Conservation (phyloP, 306 rosid genomes). For the Cicer judaicum region DNA sequence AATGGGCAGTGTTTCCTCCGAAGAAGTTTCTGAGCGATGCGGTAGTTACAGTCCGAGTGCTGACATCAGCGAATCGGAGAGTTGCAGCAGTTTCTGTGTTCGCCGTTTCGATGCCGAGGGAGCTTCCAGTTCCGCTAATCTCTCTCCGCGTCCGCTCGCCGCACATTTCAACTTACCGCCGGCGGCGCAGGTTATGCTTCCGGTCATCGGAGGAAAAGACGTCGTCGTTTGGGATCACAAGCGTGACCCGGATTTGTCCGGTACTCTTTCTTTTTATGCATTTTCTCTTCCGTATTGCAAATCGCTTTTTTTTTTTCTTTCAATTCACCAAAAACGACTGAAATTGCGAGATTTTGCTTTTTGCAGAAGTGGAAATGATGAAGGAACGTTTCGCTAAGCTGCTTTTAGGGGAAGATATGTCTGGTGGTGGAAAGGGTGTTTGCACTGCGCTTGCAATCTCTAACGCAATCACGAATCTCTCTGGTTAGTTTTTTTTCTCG, state of each 20-base stretch:
- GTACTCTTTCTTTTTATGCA: slow-evolving; percentile 41
- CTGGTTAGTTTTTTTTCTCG: slow-evolving; percentile 59
- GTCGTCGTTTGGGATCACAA: slow-evolving; percentile 76
- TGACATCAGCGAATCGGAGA: slow-evolving; percentile 92
- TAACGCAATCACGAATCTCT: slow-evolving; percentile 90
- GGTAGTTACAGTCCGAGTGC: slow-evolving; percentile 93
- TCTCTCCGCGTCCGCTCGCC: slow-evolving; percentile 62
- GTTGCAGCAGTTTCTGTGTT: slow-evolving; percentile 78
- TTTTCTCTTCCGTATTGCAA: not conserved
- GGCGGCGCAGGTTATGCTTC: slow-evolving; percentile 62
- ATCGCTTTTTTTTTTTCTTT: not conserved
- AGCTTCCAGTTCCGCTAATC: slow-evolving; percentile 74
- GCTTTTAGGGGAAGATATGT: slow-evolving; percentile 94
- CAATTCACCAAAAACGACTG: not conserved
- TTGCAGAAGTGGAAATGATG: slow-evolving; percentile 87
- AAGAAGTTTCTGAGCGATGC: slow-evolving; percentile 77
- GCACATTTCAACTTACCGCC: slow-evolving; percentile 55
- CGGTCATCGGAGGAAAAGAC: slow-evolving; percentile 75
- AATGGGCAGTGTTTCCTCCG: slow-evolving; percentile 81
- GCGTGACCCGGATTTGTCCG: slow-evolving; percentile 65
- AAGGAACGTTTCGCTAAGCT: slow-evolving; percentile 93
- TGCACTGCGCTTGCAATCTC: slow-evolving; percentile 96
- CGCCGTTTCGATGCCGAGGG: slow-evolving; percentile 78
- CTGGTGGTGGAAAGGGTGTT: slow-evolving; percentile 99
- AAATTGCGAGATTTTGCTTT: not conserved